Base-by-base conservation (phyloP, 106 monocot species). In the Dendrobium catenatum region DNA sequence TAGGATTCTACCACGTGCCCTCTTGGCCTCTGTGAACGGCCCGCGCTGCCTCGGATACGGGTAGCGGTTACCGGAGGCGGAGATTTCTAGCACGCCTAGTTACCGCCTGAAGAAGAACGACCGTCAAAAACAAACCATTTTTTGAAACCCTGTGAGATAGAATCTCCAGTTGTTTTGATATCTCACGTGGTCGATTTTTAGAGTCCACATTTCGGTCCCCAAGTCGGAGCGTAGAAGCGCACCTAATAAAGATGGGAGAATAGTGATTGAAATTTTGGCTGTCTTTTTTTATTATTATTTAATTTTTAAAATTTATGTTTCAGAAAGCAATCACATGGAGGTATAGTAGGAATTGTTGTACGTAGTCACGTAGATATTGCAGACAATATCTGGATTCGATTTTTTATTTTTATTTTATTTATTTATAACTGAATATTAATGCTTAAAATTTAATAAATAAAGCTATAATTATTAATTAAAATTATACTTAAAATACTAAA, bases 1-100 rank as follows among this genome's bases (percentile, higher is more conserved):
- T 86, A 27, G 18, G 27, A 74, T 1, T 7, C 13, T 0, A 78
- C 67, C 86, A 59, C 79, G 89, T 89, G 86, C 66, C 64, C 29
- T 31, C 0, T 3, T 15, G 58, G 16, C 58, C 48, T 51, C 19
- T 26, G 42, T 1, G 9, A 47, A 75, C 75, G 75, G 22, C 48
- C 76, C 76, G 49, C 48, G 43, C 81, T 55, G 78, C 77, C 68
- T 77, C 77, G 77, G 82, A 76, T 68, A 47, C 82, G 66, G 82
- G 67, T 77, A 82, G 82, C 82, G 77, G 82, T 82, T 82, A 68
- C 82, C 75, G 75, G 51, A 81, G n/a, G 48, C 76, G 76, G 76
- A 76, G 46, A 48, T 48, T 49, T 49, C 46, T 76, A 76, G 24
- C 49, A 49, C 76, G 48, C 76, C 76, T 13, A 49, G 18, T 29